These are phyloP conservation scores for Pestalotiopsis sp. DNA, from an alignment of 2,329 filamentous ascomycete genomes.

Conservation along the genomic window DNA sequence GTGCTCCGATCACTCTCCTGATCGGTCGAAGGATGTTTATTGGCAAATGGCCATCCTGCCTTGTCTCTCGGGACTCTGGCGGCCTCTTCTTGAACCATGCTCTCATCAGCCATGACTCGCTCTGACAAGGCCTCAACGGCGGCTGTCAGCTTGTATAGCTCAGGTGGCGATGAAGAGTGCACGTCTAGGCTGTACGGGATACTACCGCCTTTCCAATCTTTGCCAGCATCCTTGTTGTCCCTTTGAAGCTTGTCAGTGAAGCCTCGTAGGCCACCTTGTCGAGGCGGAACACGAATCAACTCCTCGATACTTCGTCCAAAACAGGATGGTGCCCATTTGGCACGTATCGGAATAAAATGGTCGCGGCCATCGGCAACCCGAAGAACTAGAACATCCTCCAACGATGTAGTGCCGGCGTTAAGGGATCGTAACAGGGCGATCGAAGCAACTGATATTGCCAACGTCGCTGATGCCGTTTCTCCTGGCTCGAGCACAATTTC, in stretches of 20 bases:
- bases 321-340: constrained; percentile 77
- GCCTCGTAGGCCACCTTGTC: constrained; percentile 71
- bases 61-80: constrained; percentile 52
- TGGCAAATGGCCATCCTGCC: constrained; percentile 63
- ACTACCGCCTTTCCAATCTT: constrained; percentile 35
- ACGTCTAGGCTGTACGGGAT: constrained; percentile 62
- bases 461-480: constrained; percentile 72
- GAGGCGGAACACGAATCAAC: constrained; percentile 75
- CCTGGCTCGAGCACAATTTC: constrained; percentile 79
- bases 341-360: constrained; percentile 85
- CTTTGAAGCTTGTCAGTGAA: constrained; percentile 39
- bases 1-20: constrained; percentile 22
- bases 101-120: constrained; percentile 61
- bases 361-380: constrained; percentile 84
- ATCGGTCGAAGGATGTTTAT: not conserved
- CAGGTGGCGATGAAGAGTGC: constrained; percentile 80
- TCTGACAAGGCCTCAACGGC: constrained; percentile 65
- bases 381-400: constrained; percentile 89
- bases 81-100: constrained; percentile 58
- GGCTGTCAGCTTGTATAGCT: constrained; percentile 88
- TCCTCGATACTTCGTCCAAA: constrained; percentile 89
- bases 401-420: constrained; percentile 65
- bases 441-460: constrained; percentile 70
- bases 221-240: constrained; percentile 29
- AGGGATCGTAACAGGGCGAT: constrained; percentile 67